These are phyloP conservation scores for Phytophthora hibernalis DNA, from an alignment of 352 stramenopile genomes.

Conservation along the genomic window DNA sequence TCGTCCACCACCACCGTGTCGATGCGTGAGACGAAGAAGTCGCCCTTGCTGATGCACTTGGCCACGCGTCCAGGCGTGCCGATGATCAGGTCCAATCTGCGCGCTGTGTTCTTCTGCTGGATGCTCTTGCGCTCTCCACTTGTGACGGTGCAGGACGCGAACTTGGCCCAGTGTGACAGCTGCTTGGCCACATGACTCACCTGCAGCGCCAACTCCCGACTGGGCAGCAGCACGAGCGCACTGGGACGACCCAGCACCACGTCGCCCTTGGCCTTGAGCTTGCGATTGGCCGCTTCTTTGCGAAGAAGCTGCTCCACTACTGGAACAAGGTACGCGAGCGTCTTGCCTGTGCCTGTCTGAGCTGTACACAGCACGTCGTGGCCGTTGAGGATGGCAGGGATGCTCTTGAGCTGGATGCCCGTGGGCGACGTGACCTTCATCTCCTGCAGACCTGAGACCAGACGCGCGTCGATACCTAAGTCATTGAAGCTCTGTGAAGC, in stretches of 20 bases:
- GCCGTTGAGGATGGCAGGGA: conserved; percentile 50
- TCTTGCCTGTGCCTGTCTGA: conserved; percentile 77
- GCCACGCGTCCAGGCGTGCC: conserved; percentile 77
- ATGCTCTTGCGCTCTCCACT: conserved; percentile 76
- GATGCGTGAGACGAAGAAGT: conserved; percentile 83
- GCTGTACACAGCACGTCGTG: conserved; percentile 70
- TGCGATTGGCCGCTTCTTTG: conserved; percentile 38
- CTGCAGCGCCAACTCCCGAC: conserved; percentile 73
- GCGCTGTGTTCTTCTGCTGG: conserved; percentile 55
- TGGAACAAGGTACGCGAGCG: conserved; percentile 67
- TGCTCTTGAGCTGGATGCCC: conserved; percentile 64
- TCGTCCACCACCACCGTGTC: conserved; percentile 79
- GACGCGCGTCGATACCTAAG: conserved; percentile 47
- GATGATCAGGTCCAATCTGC: conserved; percentile 73
- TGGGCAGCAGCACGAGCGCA: conserved; percentile 68
- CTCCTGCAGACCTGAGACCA: conserved; percentile 53
- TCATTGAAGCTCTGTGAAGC: conserved; percentile 38
- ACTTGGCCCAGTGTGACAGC: conserved; percentile 73
- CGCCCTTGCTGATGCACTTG: conserved; percentile 72
- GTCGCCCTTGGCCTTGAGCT: conserved; percentile 10
- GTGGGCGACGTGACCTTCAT: conserved; percentile 59
- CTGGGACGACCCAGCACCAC: conserved; percentile 46
- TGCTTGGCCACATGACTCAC: conserved; percentile 73
- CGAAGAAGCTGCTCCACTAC: conserved; percentile 62
- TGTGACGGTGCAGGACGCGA: conserved; percentile 68